A percentile compares a stretch with the other conserved stretches of the same genome.
These are phyloP conservation scores for Blastomyces gilchristii DNA, from an alignment of 2,329 filamentous ascomycete species.

Conservation along the genomic window DNA sequence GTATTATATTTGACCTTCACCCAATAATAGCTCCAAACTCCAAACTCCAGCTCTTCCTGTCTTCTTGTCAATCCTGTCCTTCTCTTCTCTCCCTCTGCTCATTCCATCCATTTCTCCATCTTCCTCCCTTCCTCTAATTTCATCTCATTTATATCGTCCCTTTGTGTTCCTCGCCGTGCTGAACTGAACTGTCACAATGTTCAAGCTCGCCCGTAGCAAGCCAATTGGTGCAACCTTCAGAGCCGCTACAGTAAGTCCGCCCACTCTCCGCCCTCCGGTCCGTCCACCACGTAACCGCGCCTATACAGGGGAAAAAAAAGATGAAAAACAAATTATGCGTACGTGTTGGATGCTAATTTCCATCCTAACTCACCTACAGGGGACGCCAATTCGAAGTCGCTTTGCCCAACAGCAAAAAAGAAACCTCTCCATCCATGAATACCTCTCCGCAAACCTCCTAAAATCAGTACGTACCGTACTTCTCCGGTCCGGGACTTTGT, in stretches of 20 bases:
- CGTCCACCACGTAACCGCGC: conserved; percentile 17
- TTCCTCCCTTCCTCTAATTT: neutral
- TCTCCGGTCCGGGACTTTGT: neutral
- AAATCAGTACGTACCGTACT: conserved; percentile 45
- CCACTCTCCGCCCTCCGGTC: conserved; percentile 1
- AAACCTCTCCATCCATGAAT: conserved; percentile 95
- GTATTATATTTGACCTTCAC: no score
- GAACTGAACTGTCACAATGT: conserved; percentile 53
- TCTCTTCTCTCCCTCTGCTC: neutral
- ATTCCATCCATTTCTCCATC: neutral
- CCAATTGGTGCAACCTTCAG: conserved; percentile 70
- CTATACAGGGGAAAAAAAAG: conserved; percentile 27
- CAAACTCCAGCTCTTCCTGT: no score
- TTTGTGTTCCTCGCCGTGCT: conserved; percentile 3
- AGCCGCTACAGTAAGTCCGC: conserved; percentile 58
- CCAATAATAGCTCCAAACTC: no score
- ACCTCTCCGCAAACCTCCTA: conserved; percentile 86
- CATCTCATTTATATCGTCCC: neutral
- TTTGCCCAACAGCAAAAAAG: conserved; percentile 66
- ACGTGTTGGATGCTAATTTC: neutral
- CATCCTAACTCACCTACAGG: conserved; percentile 34
- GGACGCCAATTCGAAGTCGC: conserved; percentile 44
- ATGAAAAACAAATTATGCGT: no score
- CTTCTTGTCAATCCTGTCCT: no score
- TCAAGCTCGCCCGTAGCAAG: conserved; percentile 74